A percentile compares a stretch with the other conserved stretches of the same genome.
Conservation (phyloP, 2,329 filamentous ascomycete species). For the Nigrograna mackinnonii region DNA sequence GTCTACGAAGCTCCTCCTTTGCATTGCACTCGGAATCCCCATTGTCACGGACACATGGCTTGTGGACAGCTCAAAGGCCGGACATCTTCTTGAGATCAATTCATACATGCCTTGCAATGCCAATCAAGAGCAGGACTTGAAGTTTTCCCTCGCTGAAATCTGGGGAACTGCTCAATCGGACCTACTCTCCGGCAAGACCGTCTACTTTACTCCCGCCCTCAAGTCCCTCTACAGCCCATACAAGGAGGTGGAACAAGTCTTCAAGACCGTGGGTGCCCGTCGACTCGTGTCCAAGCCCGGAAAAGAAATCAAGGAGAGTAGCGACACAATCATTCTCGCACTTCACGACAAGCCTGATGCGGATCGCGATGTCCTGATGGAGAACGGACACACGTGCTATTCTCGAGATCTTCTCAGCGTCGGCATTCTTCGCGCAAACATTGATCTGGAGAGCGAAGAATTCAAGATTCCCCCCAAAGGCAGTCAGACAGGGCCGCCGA, state of each 20-base stretch:
- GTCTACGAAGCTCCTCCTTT: slow-evolving; percentile 50
- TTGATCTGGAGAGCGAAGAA: slow-evolving; percentile 45
- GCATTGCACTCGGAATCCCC: slow-evolving; percentile 46
- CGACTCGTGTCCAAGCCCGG: slow-evolving; percentile 27
- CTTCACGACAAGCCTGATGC: slow-evolving; percentile 37
- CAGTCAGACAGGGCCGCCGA: not conserved
- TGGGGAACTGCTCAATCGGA: slow-evolving; percentile 39
- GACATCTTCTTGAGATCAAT: slow-evolving; percentile 37
- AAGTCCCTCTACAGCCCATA: slow-evolving; percentile 36
- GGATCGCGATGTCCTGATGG: slow-evolving; percentile 35
- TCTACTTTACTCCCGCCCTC: slow-evolving; percentile 52
- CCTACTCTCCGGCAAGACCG: slow-evolving; percentile 53
- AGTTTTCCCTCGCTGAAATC: slow-evolving; percentile 36
- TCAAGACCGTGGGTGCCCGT: slow-evolving; percentile 41
- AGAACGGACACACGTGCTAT: slow-evolving; percentile 40
- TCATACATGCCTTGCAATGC: slow-evolving; percentile 37
- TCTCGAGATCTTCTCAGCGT: slow-evolving; percentile 48
- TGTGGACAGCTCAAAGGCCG: slow-evolving; percentile 38
- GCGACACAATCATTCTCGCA: slow-evolving; percentile 42
- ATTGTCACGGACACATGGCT: slow-evolving; percentile 55
- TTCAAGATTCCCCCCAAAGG: slow-evolving; percentile 36
- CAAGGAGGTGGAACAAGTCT: slow-evolving; percentile 43
- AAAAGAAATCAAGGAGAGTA: slow-evolving; percentile 17
- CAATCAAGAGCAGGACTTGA: slow-evolving; percentile 43
- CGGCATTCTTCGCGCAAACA: slow-evolving; percentile 46